Evolutionary conservation across 768 basidiomycete genomes (phyloP).

Genomic region (Pulveroboletus sp.): DNA sequence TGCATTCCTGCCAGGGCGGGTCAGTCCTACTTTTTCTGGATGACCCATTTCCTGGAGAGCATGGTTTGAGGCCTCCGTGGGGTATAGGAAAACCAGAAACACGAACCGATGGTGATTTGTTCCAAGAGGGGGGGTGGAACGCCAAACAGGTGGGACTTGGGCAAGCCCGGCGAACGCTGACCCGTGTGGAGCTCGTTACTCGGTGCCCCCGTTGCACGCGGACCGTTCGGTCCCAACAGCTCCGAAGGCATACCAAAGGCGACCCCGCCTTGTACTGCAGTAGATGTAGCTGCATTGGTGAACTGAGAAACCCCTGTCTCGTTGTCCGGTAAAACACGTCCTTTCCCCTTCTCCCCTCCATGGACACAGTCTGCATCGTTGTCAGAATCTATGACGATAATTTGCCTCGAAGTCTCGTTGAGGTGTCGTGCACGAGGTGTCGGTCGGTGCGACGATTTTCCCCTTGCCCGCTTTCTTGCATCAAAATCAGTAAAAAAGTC

Average conservation of each 20-base stretch:
- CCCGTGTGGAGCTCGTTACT: background rate
- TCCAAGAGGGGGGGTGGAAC: slow-evolving; percentile 16
- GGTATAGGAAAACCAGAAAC: background rate
- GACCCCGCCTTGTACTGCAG: background rate
- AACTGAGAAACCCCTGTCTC: background rate
- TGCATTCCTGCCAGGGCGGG: background rate
- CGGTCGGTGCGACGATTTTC: slow-evolving; percentile 3
- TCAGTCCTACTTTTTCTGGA: background rate
- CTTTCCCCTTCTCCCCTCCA: background rate
- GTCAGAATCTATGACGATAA: slow-evolving; percentile 65
- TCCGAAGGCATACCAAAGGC: slow-evolving; percentile 27
- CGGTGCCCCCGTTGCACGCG: background rate
- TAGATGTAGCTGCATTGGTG: background rate
- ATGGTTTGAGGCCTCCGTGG: background rate
- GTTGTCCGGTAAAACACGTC: background rate
- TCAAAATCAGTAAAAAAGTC: slow-evolving; percentile 40
- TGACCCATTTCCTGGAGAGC: slow-evolving; percentile 1
- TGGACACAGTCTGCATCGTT: slow-evolving; percentile 37
- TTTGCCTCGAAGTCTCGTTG: slow-evolving; percentile 29
- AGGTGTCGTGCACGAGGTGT: background rate
- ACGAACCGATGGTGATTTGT: slow-evolving; percentile 11
- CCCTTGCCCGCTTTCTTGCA: slow-evolving; percentile 20
- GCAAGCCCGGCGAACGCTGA: background rate
- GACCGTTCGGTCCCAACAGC: slow-evolving; percentile 13
- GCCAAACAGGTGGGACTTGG: slow-evolving; percentile 9